Base-by-base conservation (phyloP, 169 alveolate genomes). In the Cryptosporidium meleagridis region DNA sequence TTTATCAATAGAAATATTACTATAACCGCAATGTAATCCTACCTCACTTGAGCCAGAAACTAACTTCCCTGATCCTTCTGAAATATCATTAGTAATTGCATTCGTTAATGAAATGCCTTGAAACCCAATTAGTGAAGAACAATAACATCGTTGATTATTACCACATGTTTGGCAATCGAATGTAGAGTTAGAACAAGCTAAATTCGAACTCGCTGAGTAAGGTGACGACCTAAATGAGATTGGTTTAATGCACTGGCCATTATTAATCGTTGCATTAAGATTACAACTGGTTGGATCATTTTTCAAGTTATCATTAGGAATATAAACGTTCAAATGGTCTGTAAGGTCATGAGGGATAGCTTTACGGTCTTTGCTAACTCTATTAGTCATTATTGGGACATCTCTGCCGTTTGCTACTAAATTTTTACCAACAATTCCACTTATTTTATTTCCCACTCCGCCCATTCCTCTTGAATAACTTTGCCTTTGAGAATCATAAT, bases 401-500 rank as follows among this genome's bases (percentile, higher is more conserved):
- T 12, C 18, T 31, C 86, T 62, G 2, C 41, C 84, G n/a, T 45
- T 26, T 65, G 48, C 33, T 14, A 33, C 33, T 35, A 31, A 8
- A 33, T 26, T 26, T 37, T 73, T 73, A 10, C 70, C 58, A n/a
- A 53, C 26, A 14, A 59, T 52, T 35, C 52, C 44, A 9, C 52
- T 58, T 33, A 73, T 55, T 55, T 73, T 73, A 52, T 73, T 55
- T 18, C 53, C 37, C 16, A 73, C n/a, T 31, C 67, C 67, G 14
- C 33, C 33, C n/a, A 73, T 33, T 51, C 31, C 67, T 18, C 86
- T 62, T 59, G 71, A 9, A 29, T 55, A 59, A n/a, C 52, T 73
- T 37, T 73, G 71, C 10, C 72, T 73, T 73, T 73, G 86, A 73
- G 86, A 33, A n/a, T 73, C 86, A 73, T 52, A 59, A 59, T 73